Percentiles rank a stretch among this genome's conserved stretches.
Evolutionary conservation across 2,329 filamentous ascomycete species (phyloP).

Genomic region (Colletotrichum cordylinicola): DNA sequence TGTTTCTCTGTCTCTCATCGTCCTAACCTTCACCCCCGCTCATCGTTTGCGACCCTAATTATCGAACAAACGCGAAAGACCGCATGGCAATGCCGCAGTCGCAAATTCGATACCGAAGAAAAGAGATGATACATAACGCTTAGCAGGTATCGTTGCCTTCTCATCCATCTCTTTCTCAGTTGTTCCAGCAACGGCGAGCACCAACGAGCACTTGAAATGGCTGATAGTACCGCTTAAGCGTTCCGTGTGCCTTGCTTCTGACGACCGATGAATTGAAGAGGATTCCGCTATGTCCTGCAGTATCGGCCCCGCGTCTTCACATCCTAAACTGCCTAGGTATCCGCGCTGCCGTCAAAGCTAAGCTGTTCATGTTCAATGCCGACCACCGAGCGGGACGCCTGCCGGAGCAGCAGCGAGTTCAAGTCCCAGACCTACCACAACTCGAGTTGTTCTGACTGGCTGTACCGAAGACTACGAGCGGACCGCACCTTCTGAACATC

Average conservation of each 20-base stretch:
- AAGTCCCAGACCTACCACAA: background rate
- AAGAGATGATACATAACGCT: accelerated
- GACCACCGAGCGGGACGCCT: background rate
- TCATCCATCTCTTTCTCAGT: background rate
- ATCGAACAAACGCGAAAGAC: background rate
- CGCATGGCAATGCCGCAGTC: accelerated
- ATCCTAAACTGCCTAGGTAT: accelerated
- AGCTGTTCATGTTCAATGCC: accelerated
- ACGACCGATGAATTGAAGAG: background rate
- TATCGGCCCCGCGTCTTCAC: background rate
- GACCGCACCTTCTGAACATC: background rate
- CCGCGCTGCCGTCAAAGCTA: background rate
- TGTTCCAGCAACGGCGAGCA: no score
- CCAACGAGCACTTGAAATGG: no score
- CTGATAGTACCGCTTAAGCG: no score
- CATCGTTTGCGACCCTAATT: accelerated
- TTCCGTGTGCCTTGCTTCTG: no score
- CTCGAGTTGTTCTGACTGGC: background rate
- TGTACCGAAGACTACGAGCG: background rate
- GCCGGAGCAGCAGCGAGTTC: background rate
- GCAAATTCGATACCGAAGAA: background rate
- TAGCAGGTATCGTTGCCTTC: background rate
- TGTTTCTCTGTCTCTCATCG: background rate
- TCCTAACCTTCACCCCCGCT: accelerated
- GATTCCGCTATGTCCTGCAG: background rate